Conservation (phyloP, 345 rosid species). For the Combretum micranthum region DNA sequence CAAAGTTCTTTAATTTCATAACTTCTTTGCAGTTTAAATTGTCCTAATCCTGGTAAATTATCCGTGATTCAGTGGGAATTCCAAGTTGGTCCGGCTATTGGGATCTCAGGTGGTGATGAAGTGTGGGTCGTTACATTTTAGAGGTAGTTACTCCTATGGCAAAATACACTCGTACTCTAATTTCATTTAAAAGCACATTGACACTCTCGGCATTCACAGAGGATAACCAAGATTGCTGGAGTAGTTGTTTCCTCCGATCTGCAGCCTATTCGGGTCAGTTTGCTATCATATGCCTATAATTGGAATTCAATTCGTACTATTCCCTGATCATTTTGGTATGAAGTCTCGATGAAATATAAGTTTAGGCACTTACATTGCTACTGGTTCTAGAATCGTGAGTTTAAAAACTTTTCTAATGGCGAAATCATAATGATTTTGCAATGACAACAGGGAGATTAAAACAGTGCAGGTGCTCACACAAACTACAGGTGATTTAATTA, state of each 20-base stretch:
- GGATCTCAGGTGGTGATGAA: constrained; percentile 84
- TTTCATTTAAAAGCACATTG: not conserved
- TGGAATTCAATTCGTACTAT: no score
- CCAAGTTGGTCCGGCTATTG: constrained; percentile 87
- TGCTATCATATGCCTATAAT: not conserved
- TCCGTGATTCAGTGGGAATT: constrained; percentile 64
- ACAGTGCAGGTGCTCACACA: constrained; percentile 96
- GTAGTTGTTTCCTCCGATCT: constrained; percentile 86
- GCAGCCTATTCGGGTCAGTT: constrained; percentile 61
- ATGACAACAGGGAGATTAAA: constrained; percentile 63
- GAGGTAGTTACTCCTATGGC: constrained; percentile 40
- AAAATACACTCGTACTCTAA: not conserved
- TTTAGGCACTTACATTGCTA: no score
- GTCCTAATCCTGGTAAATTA: no score
- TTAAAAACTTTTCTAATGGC: no score
- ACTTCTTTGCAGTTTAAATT: not conserved
- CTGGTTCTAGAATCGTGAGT: no score
- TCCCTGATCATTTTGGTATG: no score
- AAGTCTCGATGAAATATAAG: no score
- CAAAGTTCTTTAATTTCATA: not conserved
- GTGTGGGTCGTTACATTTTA: constrained; percentile 92
- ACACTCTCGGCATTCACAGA: constrained; percentile 31
- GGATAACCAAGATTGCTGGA: constrained; percentile 94
- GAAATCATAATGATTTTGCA: not conserved
- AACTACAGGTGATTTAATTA: constrained; percentile 57